Percentiles rank a stretch among this genome's conserved stretches.
These are phyloP conservation scores for Claviceps sp. DNA, from an alignment of 2,329 filamentous ascomycete species.

Conservation along the genomic window DNA sequence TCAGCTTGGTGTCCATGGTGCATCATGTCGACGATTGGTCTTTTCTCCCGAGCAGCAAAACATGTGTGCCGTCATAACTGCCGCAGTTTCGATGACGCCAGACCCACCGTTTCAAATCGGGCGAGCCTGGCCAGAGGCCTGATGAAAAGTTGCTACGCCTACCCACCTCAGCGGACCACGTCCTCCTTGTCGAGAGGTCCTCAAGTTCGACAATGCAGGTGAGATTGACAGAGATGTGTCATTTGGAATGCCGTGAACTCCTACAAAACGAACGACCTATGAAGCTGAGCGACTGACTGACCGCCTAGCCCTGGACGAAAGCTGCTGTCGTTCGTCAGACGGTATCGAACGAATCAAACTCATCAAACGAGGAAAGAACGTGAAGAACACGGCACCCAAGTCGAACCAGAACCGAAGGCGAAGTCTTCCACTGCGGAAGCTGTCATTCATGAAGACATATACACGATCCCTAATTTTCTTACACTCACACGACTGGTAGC, in stretches of 20 bases:
- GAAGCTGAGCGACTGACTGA: not conserved
- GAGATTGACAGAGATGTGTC: not conserved
- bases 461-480: constrained; percentile 88
- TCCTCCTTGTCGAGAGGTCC: not conserved
- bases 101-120: not conserved
- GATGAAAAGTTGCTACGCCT: not conserved
- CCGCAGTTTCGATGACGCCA: not conserved
- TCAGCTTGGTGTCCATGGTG: not conserved
- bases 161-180: not conserved
- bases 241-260: not conserved
- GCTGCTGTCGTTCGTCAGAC: too few species aligned
- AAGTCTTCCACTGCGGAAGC: not conserved
- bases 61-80: not conserved
- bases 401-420: not conserved
- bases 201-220: not conserved
- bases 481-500: constrained; percentile 76
- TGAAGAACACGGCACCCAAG: not conserved
- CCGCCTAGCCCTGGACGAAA: not conserved
- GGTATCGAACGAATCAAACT: not conserved
- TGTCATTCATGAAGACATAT: constrained; percentile 69
- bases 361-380: not conserved
- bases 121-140: not conserved
- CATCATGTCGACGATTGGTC: not conserved
- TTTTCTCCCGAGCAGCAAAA: not conserved
- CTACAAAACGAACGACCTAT: not conserved